Evolutionary conservation across 2,329 filamentous ascomycete species (phyloP), one percentile per base, ranked within the genome.

Genomic region (Nemania bipapillata): DNA sequence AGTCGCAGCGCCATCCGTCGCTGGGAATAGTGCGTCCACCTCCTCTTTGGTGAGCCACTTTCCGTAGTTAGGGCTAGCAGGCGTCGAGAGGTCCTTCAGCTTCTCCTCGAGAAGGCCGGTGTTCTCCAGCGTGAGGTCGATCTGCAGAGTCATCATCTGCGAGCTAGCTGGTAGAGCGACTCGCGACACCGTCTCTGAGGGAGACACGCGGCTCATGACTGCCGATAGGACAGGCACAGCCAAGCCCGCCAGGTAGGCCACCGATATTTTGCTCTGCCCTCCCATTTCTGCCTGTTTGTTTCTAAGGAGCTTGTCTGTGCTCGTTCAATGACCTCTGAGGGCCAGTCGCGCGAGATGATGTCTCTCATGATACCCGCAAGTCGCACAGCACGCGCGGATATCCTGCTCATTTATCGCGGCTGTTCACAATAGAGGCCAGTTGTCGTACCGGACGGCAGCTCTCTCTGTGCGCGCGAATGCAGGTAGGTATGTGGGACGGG

Each of bases 81-180:
- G 74, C 3, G 74, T 75, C 6, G 75, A 71, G n/a, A 77, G 69
- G 7, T 71, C 68, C 49, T 71, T 71, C 45, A 75, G 63, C 24
- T 68, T 70, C n/a, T 65, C 67, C 57, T 73, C 71, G 5, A 76
- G 59, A 32, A 73, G 63, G 40, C 70, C 68, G 1, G 75, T 59
- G 70, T 77, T 77, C 50, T 74, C 73, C 63, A 75, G 66, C 12
- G 71, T 61, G 49, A 79, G 72, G 3, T 71, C 73, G 32, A 79
- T 72, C 12, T 75, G 74, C 24, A 77, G 74, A 62, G 64, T 67
- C 54, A 67, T 70, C 3, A 69, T 56, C 40, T 70, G 59, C 37
- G 57, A 61, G n/a, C 7, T 30, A 30, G 61, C 26, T 6, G 70
- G 63, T 8, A 62, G 32, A 11, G 49, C 50, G 24, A 71, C 30